These are phyloP conservation scores for Clonostachys byssicola DNA, from an alignment of 2,329 filamentous ascomycete species.

Conservation along the genomic window DNA sequence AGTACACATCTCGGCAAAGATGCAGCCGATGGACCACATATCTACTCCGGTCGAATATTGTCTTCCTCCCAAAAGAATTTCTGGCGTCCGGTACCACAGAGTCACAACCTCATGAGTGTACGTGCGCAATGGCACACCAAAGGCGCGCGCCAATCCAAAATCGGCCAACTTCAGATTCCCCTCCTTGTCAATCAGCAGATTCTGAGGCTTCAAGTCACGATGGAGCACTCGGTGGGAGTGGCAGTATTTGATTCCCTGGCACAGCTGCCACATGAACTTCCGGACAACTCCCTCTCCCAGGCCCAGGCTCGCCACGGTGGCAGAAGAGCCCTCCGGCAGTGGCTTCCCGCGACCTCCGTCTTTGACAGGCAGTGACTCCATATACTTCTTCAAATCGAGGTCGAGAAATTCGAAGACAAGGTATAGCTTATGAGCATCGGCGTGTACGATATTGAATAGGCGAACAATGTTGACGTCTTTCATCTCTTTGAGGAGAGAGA, in stretches of 20 bases:
- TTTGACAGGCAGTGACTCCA: slow-evolving; percentile 82
- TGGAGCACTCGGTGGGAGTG: slow-evolving; percentile 85
- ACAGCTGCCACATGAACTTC: slow-evolving; percentile 88
- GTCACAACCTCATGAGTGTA: slow-evolving; percentile 96
- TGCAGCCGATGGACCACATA: slow-evolving; percentile 94
- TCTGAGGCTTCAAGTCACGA: slow-evolving; percentile 87
- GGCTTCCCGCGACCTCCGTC: slow-evolving; percentile 84
- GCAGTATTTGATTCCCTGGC: slow-evolving; percentile 81
- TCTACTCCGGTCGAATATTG: slow-evolving; percentile 94
- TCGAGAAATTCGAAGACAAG: slow-evolving; percentile 91
- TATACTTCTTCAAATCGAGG: slow-evolving; percentile 91
- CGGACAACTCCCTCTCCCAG: slow-evolving; percentile 79
- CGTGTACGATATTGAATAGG: slow-evolving; percentile 88
- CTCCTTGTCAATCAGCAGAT: slow-evolving; percentile 79
- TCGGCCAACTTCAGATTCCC: slow-evolving; percentile 88
- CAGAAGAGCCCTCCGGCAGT: slow-evolving; percentile 70
- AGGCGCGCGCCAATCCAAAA: slow-evolving; percentile 85
- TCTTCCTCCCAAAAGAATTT: slow-evolving; percentile 84
- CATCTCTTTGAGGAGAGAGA: slow-evolving; percentile 93
- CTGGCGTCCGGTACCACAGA: slow-evolving; percentile 86
- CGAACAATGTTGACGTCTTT: slow-evolving; percentile 85
- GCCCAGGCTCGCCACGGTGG: slow-evolving; percentile 62
- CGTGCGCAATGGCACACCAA: slow-evolving; percentile 84
- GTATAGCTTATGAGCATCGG: slow-evolving; percentile 91
- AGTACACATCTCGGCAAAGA: slow-evolving; percentile 96